Conservation (phyloP, 495 filamentous ascomycete species). For the Melanomma pulvis-pyrius region DNA sequence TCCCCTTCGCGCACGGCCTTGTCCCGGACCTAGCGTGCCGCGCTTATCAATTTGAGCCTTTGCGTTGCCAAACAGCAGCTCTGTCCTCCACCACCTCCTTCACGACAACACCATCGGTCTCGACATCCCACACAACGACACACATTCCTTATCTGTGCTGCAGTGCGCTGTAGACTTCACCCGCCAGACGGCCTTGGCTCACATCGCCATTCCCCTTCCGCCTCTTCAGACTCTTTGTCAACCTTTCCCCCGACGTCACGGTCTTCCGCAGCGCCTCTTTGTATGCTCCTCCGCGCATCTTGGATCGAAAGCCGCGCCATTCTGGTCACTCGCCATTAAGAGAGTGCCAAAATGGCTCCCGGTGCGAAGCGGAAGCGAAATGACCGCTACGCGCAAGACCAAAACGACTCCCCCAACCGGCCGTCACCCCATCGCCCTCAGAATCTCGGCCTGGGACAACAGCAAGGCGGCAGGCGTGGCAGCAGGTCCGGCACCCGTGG, state of each 20-base stretch:
- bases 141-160: background rate
- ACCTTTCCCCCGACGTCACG: background rate
- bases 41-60: background rate
- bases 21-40: background rate
- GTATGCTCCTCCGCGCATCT: constrained; percentile 25
- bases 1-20: background rate
- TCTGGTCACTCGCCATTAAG: constrained; percentile 14
- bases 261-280: constrained; percentile 4
- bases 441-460: constrained; percentile 59
- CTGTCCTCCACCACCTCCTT: background rate
- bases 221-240: background rate
- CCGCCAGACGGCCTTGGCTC: background rate
- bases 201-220: background rate
- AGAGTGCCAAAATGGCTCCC: constrained; percentile 38
- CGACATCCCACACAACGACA: background rate
- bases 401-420: constrained; percentile 54
- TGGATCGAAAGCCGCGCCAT: constrained; percentile 15
- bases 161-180: background rate
- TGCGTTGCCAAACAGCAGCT: background rate
- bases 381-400: constrained; percentile 58
- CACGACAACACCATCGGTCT: background rate
- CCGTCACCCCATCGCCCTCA: constrained; percentile 69
- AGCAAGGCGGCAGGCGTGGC: constrained; percentile 48
- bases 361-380: constrained; percentile 63
- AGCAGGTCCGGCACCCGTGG: constrained; percentile 51